Percentiles rank a stretch among this genome's conserved stretches.
Evolutionary conservation across 495 filamentous ascomycete genomes (phyloP).

Genomic region (Penicillium samsonianum): DNA sequence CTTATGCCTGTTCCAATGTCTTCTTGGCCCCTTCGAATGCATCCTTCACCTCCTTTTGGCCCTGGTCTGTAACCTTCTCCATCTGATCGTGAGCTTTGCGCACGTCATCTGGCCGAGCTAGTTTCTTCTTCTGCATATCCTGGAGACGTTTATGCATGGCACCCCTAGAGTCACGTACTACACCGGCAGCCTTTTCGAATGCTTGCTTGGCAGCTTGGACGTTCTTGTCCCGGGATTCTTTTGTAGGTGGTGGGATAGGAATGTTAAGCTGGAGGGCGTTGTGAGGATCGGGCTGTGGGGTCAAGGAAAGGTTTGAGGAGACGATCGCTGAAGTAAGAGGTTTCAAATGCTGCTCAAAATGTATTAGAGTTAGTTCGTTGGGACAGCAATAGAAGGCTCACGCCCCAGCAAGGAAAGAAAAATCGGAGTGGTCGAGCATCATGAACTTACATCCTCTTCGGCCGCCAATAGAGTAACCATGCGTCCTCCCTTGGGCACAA

Average conservation of each 20-base stretch:
- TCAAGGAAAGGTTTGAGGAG: constrained; percentile 66
- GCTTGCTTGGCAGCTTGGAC: constrained; percentile 59
- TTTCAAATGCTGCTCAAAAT: constrained; percentile 59
- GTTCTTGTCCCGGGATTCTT: constrained; percentile 57
- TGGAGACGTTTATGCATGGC: constrained; percentile 66
- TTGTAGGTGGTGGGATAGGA: constrained; percentile 67
- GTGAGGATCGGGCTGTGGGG: constrained; percentile 67
- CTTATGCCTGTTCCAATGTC: constrained; percentile 50
- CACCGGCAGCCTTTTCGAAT: constrained; percentile 57
- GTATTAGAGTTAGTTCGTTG: constrained; percentile 1
- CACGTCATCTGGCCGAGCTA: constrained; percentile 64
- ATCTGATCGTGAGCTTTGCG: constrained; percentile 66
- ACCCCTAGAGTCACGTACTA: constrained; percentile 56
- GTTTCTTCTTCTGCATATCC: constrained; percentile 56
- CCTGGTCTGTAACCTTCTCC: constrained; percentile 74
- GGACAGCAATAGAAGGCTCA: not conserved
- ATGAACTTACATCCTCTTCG: constrained; percentile 57
- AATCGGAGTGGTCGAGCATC: not conserved
- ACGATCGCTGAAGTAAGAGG: constrained; percentile 71
- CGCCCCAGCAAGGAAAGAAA: not conserved
- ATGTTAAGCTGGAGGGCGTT: constrained; percentile 72
- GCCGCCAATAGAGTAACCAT: constrained; percentile 64
- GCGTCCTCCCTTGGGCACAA: constrained; percentile 71
- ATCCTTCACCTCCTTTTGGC: constrained; percentile 64
- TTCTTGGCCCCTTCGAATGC: constrained; percentile 67